A percentile compares a stretch with the other conserved stretches of the same genome.
These are phyloP conservation scores for Chlamydomonas reinhardtii DNA, from an alignment of 163 green algal species.

Conservation along the genomic window DNA sequence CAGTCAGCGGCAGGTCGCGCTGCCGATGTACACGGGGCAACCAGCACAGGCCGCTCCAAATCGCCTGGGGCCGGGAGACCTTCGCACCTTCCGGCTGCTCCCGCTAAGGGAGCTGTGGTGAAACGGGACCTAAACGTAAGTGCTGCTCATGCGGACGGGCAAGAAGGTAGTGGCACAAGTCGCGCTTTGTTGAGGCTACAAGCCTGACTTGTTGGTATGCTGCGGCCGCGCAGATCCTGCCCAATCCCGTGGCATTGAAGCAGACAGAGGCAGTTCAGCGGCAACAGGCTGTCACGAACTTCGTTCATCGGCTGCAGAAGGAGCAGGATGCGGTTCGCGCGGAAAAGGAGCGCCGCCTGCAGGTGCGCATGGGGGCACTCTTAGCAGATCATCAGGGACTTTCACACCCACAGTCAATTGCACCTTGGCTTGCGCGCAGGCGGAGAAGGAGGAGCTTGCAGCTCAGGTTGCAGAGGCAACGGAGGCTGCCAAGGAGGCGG, in stretches of 20 bases:
- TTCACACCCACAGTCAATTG: no score
- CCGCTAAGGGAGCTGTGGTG: constrained; percentile 16
- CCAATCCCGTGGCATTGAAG: constrained; percentile 32
- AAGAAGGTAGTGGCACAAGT: no score
- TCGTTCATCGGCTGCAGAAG: constrained; percentile 13
- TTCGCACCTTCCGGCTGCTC: constrained; percentile 20
- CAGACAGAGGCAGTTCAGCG: constrained; percentile 12
- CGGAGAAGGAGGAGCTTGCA: constrained; percentile 20
- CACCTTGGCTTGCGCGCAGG: neutral
- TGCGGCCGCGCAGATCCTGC: constrained; percentile 17
- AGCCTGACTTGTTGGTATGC: no score
- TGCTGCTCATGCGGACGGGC: no score
- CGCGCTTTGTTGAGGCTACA: no score
- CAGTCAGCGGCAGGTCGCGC: neutral
- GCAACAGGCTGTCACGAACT: neutral
- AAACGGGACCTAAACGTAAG: constrained; percentile 35
- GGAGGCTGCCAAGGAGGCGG: neutral
- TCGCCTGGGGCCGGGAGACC: neutral
- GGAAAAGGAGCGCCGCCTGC: constrained; percentile 28
- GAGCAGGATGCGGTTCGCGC: constrained; percentile 3
- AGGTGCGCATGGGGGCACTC: neutral
- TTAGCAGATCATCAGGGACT: no score
- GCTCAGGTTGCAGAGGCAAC: constrained; percentile 8
- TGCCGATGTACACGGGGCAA: no score
- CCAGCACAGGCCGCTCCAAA: neutral